Conservation (phyloP, 2,329 filamentous ascomycete genomes). For the Aspergillus cejpii region DNA sequence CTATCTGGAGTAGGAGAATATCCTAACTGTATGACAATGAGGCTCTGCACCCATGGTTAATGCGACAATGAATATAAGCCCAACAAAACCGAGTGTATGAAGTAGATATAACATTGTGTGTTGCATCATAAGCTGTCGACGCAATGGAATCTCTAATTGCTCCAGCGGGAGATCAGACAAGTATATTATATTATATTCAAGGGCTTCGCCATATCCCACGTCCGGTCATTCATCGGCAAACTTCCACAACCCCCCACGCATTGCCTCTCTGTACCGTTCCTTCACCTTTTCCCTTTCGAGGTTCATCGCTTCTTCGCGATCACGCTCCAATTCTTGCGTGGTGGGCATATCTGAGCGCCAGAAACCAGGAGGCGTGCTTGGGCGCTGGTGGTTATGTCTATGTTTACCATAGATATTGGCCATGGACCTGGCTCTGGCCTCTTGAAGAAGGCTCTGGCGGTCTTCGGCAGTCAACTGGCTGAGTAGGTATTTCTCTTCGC, state of each 20-base stretch:
- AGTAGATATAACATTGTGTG: too few relatives aligned
- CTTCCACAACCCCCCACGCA: slow-evolving; percentile 69
- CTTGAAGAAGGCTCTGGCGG: slow-evolving; percentile 60
- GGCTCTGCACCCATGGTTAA: too few relatives aligned
- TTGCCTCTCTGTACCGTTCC: slow-evolving; percentile 73
- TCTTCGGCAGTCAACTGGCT: slow-evolving; percentile 53
- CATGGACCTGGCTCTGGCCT: slow-evolving; percentile 66
- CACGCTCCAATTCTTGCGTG: slow-evolving; percentile 69
- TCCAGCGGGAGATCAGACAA: too few relatives aligned
- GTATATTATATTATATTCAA: background rate
- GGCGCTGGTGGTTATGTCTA: slow-evolving; percentile 64
- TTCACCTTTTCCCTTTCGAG: slow-evolving; percentile 59
- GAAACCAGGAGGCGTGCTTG: slow-evolving; percentile 72
- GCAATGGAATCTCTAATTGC: too few relatives aligned
- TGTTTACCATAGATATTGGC: slow-evolving; percentile 73
- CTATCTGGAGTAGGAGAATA: too few relatives aligned
- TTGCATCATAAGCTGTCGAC: too few relatives aligned
- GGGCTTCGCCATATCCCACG: background rate
- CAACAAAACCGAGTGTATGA: too few relatives aligned
- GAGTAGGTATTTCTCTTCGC: slow-evolving; percentile 33
- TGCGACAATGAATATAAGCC: too few relatives aligned
- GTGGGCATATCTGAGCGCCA: slow-evolving; percentile 86
- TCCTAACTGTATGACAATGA: too few relatives aligned
- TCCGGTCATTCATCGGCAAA: slow-evolving; percentile 66
- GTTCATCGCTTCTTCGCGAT: slow-evolving; percentile 59